Percentiles rank a stretch among this genome's conserved stretches.
phyloP scores from a whole-genome alignment of 2,329 filamentous ascomycete genomes.

The Xylariaceae sp. region DNA sequence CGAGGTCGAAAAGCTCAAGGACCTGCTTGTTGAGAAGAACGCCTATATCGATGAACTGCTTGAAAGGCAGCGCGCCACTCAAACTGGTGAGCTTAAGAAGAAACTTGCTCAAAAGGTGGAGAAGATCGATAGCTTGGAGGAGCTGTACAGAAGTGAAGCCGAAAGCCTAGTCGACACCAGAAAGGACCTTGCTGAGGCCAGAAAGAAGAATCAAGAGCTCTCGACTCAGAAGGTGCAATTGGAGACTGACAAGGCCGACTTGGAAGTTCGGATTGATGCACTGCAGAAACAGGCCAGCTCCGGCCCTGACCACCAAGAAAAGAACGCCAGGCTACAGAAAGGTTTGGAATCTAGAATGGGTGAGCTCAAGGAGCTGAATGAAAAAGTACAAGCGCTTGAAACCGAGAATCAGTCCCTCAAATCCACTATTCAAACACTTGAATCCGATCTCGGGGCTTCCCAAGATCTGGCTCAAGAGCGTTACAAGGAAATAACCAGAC shows the following conservation, averaged over 20 bases:
- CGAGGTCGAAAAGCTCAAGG: conserved; percentile 48
- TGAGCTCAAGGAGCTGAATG: conserved; percentile 65
- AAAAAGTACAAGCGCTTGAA: conserved; percentile 65
- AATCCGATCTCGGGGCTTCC: conserved; percentile 80
- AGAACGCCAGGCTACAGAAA: conserved; percentile 52
- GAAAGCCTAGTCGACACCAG: conserved; percentile 77
- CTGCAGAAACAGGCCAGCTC: conserved; percentile 66
- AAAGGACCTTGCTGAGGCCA: conserved; percentile 78
- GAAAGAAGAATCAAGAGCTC: conserved; percentile 66
- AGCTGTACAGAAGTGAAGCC: background rate
- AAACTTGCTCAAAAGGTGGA: conserved; percentile 80
- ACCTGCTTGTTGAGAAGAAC: conserved; percentile 61
- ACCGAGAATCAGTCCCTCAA: conserved; percentile 82
- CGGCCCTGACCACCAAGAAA: conserved; percentile 32
- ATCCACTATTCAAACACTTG: conserved; percentile 62
- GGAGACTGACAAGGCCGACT: conserved; percentile 60
- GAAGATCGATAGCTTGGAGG: conserved; percentile 49
- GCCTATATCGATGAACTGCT: conserved; percentile 64
- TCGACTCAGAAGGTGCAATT: conserved; percentile 31
- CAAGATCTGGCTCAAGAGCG: conserved; percentile 81
- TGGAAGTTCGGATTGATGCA: conserved; percentile 61
- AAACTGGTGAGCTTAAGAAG: conserved; percentile 55
- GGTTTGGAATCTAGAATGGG: conserved; percentile 55
- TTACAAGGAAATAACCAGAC: conserved; percentile 81
- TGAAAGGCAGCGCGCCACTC: conserved; percentile 60